Percentiles rank a stretch among this genome's conserved stretches.
Evolutionary conservation across 352 stramenopile species (phyloP).

Genomic region (Phytophthora capsici): DNA sequence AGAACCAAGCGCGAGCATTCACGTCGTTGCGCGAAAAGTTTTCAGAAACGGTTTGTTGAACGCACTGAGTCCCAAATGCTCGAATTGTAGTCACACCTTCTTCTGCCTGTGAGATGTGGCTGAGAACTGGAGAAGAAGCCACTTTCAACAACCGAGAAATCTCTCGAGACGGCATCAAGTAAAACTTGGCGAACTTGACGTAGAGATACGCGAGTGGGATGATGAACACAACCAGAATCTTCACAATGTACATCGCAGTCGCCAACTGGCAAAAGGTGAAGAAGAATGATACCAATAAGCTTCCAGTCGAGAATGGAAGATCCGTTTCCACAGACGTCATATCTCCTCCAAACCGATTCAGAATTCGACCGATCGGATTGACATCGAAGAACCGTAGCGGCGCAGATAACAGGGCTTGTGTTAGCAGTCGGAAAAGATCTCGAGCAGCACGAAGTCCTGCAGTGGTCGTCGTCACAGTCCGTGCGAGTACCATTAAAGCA

Average conservation of each 20-base stretch:
- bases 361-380: constrained; percentile 87
- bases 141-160: constrained; percentile 45
- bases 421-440: constrained; percentile 84
- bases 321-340: constrained; percentile 89
- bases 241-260: constrained; percentile 79
- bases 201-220: constrained; percentile 88
- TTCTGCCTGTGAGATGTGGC: constrained; percentile 32
- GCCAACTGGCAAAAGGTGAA: constrained; percentile 73
- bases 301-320: constrained; percentile 32
- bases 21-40: constrained; percentile 38
- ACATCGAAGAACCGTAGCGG: constrained; percentile 90
- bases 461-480: constrained; percentile 27
- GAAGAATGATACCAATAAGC: constrained; percentile 63
- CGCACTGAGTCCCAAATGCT: constrained; percentile 39
- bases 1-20: constrained; percentile 37
- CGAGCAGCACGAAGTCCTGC: constrained; percentile 42
- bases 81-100: constrained; percentile 42
- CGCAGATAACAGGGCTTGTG: constrained; percentile 74
- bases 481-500: constrained; percentile 42
- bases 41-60: constrained; percentile 24
- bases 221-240: constrained; percentile 77
- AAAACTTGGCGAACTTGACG: constrained; percentile 49
- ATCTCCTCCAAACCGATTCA: constrained; percentile 90
- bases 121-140: constrained; percentile 52
- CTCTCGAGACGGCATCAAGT: constrained; percentile 51